phyloP scores from a whole-genome alignment of 441 rosid species.

The Hura crepitans region DNA sequence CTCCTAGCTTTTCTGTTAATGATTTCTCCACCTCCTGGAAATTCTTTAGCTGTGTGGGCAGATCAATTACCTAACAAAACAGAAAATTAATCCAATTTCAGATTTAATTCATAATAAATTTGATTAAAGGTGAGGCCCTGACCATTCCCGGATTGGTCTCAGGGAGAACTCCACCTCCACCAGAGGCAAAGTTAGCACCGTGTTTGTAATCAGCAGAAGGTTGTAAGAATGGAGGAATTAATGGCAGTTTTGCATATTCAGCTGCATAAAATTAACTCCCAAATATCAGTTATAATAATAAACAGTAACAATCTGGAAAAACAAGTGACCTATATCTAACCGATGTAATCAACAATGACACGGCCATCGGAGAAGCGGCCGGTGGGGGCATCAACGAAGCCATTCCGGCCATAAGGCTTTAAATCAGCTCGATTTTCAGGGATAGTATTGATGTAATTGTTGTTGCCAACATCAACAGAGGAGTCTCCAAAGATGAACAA shows the following conservation, averaged over 20 bases:
- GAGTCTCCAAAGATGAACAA: conserved; percentile 60
- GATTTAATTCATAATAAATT: background rate
- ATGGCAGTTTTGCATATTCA: conserved; percentile 45
- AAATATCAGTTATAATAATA: background rate
- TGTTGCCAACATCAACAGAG: conserved; percentile 48
- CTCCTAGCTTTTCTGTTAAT: conserved; percentile 37
- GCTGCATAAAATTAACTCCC: conserved; percentile 27
- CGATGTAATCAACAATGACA: conserved; percentile 47
- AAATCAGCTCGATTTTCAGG: conserved; percentile 39
- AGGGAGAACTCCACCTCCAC: conserved; percentile 47
- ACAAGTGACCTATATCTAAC: too few relatives aligned
- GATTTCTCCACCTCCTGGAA: conserved; percentile 35
- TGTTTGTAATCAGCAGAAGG: conserved; percentile 32
- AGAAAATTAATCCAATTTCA: background rate
- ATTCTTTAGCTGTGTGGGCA: conserved; percentile 35
- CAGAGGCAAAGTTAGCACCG: conserved; percentile 54
- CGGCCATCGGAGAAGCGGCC: conserved; percentile 62
- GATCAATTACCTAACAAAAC: conserved; percentile 37
- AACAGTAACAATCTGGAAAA: background rate
- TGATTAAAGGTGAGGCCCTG: background rate
- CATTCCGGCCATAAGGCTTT: conserved; percentile 44
- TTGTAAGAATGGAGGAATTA: conserved; percentile 45
- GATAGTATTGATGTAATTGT: conserved; percentile 40
- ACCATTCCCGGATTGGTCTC: conserved; percentile 44
- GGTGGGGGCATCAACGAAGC: conserved; percentile 41